phyloP scores from a whole-genome alignment of 345 rosid species.

The Combretum micranthum region DNA sequence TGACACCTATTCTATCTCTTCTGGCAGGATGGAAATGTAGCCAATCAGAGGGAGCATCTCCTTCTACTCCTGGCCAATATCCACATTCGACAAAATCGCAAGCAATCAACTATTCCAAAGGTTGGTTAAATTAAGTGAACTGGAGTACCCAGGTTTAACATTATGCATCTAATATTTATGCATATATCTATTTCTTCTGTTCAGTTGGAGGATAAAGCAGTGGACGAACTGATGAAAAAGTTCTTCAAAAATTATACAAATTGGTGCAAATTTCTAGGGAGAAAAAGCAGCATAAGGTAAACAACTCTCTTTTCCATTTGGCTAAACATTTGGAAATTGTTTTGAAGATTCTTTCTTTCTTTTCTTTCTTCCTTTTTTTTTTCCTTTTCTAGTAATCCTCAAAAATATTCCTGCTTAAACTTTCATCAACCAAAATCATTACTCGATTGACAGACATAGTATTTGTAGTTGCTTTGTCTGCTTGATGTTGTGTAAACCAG shows the following conservation, averaged over 20 bases:
- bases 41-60: slow-evolving; percentile 96
- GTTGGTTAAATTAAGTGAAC: slow-evolving; percentile 21
- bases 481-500: no score
- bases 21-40: slow-evolving; percentile 70
- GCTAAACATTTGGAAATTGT: neutral
- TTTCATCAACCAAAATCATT: no score
- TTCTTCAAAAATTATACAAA: slow-evolving; percentile 79
- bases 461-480: no score
- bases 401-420: no score
- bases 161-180: neutral
- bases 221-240: slow-evolving; percentile 77
- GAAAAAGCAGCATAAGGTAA: slow-evolving; percentile 73
- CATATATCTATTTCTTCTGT: slow-evolving; percentile 5
- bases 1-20: no score
- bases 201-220: slow-evolving; percentile 66
- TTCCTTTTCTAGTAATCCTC: no score
- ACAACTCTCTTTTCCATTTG: slow-evolving; percentile 7
- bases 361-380: neutral
- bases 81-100: slow-evolving; percentile 48
- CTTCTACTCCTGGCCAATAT: slow-evolving; percentile 76
- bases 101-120: slow-evolving; percentile 44
- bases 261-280: slow-evolving; percentile 87
- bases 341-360: no score
- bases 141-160: neutral
- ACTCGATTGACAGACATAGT: no score